Base-by-base conservation (phyloP, 352 stramenopile genomes). In the Thraustotheca clavata region DNA sequence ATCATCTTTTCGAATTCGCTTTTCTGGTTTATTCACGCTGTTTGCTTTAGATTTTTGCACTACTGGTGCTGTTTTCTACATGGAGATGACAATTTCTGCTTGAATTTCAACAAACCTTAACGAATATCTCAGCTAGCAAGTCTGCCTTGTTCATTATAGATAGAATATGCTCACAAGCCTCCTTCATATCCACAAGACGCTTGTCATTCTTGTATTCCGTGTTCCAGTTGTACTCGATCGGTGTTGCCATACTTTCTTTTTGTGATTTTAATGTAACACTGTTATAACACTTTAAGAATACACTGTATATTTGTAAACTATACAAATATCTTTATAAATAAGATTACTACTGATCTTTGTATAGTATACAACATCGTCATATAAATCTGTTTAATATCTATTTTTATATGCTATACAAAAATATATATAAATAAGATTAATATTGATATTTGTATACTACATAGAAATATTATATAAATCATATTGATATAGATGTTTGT, bases 151-250 rank as follows among this genome's bases (percentile, higher is more conserved):
- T 65, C 16, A 65, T 31, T 9, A 43, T 27, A 3, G 26, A 6
- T 11, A 65, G 27, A n/a, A 65, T 52, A 29, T 39, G 4, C 14
- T 35, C 22, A 46, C 57, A 65, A 34, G 57, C 57, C n/a, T 54
- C 57, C 9, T 43, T 18, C 57, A 65, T 65, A 14, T 55, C 57
- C 38, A 54, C 34, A 4, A 65, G 22, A 29, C 57, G 57, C 41
- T 65, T 65, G 57, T 65, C 57, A 7, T 65, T 65, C 38, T 65
- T 65, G 57, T 40, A 65, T 33, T 65, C 57, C n/a, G 20, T 43
- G 31, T 39, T 47, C 57, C 57, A 65, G 22, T 55, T 36, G 57
- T 65, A 65, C 35, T 65, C 57, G 6, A 36, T 11, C 9, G n/a
- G 35, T 6, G 57, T 46, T 20, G 50, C 29, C 50, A 60, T 60